Percentiles rank a stretch among this genome's conserved stretches.
Evolutionary conservation across 2,329 filamentous ascomycete species (phyloP).

Genomic region (Ophiostoma angusticollis): DNA sequence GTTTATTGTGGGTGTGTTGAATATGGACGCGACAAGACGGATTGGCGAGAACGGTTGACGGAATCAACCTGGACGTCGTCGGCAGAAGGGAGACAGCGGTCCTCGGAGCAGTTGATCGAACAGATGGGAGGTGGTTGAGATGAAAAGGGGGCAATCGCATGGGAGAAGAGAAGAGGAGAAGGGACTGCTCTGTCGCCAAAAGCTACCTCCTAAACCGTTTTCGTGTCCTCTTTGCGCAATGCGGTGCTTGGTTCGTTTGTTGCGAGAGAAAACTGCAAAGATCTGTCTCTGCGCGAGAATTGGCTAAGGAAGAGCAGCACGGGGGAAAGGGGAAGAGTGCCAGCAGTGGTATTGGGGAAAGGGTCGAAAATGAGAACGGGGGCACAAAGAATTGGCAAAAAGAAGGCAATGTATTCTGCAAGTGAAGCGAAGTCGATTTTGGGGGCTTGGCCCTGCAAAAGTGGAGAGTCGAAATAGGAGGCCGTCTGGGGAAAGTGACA

Average conservation of each 20-base stretch:
- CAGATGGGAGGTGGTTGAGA: background rate
- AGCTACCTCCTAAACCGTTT: no score
- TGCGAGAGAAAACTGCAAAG: no score
- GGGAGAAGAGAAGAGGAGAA: constrained; percentile 1
- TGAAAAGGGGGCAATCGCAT: background rate
- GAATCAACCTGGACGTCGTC: no score
- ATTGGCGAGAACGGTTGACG: constrained; percentile 9
- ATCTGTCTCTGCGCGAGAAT: no score
- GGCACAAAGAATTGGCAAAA: no score
- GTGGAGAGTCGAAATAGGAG: constrained; percentile 8
- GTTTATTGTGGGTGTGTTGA: background rate
- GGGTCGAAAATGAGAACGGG: no score
- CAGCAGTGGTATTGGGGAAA: no score
- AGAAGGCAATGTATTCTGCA: no score
- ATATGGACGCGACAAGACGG: constrained; percentile 5
- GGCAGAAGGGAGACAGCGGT: background rate
- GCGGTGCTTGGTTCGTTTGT: no score
- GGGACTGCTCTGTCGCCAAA: background rate
- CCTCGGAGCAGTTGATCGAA: background rate
- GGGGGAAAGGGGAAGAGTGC: no score
- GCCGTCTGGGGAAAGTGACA: background rate
- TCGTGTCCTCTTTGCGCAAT: no score
- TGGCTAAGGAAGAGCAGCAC: constrained; percentile 1
- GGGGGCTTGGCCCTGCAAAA: constrained; percentile 4
- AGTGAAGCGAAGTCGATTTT: constrained; percentile 1